Percentiles rank a stretch among this genome's conserved stretches.
Evolutionary conservation across 176 grass and related monocot species (phyloP).

Genomic region (Paspalum vaginatum): DNA sequence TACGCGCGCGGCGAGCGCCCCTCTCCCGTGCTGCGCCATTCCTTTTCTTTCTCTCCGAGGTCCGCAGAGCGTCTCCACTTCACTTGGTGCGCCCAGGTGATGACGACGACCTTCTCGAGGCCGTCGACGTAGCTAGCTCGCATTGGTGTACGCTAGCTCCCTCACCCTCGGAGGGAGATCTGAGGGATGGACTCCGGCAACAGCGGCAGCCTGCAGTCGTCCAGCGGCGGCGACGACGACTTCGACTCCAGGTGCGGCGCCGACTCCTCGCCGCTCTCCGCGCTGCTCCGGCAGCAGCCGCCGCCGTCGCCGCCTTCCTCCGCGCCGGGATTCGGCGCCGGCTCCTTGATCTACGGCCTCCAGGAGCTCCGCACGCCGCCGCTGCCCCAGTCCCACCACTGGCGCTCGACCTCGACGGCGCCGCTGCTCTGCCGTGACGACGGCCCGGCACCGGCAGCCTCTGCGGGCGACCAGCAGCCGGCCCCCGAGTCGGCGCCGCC

Average conservation of each 20-base stretch:
- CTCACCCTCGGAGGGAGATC: background rate
- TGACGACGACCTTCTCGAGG: too few species aligned
- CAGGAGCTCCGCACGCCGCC: slow-evolving; percentile 19
- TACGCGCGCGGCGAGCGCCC: too few species aligned
- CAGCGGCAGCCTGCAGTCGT: slow-evolving; percentile 57
- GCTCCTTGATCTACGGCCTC: slow-evolving; percentile 39
- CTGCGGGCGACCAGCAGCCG: background rate
- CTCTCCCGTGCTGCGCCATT: too few species aligned
- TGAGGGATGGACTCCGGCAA: slow-evolving; percentile 55
- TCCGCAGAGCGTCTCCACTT: too few species aligned
- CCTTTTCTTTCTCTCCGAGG: too few species aligned
- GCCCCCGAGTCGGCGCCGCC: background rate
- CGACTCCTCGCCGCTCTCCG: slow-evolving; percentile 27
- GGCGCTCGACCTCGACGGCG: background rate
- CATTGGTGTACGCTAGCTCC: too few species aligned
- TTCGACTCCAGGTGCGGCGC: slow-evolving; percentile 37
- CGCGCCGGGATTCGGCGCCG: background rate
- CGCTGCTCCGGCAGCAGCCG: slow-evolving; percentile 35
- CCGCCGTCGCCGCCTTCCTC: background rate
- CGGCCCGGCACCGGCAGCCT: too few species aligned
- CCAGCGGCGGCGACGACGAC: slow-evolving; percentile 50
- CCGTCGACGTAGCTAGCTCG: background rate
- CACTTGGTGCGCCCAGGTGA: too few species aligned
- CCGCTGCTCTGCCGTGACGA: background rate
- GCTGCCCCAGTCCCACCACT: background rate